These are phyloP conservation scores for Candida andamanensis DNA, from an alignment of 805 yeast genomes.

Conservation along the genomic window DNA sequence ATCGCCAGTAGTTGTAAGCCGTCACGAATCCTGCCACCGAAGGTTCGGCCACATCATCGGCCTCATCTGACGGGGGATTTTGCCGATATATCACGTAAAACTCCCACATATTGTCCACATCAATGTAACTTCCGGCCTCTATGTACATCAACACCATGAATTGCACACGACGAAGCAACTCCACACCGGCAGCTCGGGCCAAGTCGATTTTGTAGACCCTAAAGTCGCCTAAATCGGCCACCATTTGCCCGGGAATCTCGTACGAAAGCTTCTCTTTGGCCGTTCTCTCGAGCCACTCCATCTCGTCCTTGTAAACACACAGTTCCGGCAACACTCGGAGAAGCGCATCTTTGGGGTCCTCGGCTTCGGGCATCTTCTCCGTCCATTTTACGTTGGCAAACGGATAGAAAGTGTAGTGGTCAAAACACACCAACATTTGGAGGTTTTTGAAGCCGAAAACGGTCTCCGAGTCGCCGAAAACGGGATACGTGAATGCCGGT, in stretches of 20 bases:
- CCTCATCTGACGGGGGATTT: slow-evolving; percentile 12
- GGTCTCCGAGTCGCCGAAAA: slow-evolving; percentile 87
- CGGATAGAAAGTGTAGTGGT: slow-evolving; percentile 69
- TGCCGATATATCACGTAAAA: slow-evolving; percentile 48
- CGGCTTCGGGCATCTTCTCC: slow-evolving; percentile 52
- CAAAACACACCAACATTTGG: slow-evolving; percentile 62
- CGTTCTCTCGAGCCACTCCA: slow-evolving; percentile 56
- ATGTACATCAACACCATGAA: slow-evolving; percentile 78
- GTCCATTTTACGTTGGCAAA: slow-evolving; percentile 56
- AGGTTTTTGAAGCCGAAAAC: slow-evolving; percentile 79
- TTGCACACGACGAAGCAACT: slow-evolving; percentile 66
- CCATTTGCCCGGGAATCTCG: slow-evolving; percentile 36
- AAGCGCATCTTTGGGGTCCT: slow-evolving; percentile 54
- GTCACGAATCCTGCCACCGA: slow-evolving; percentile 77
- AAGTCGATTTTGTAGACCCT: slow-evolving; percentile 50
- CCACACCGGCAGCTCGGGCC: slow-evolving; percentile 36
- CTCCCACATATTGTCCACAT: slow-evolving; percentile 78
- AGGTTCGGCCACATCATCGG: too few relatives aligned
- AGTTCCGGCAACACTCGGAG: slow-evolving; percentile 56
- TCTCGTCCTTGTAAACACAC: slow-evolving; percentile 59
- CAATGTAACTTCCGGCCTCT: slow-evolving; percentile 92
- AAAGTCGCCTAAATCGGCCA: slow-evolving; percentile 21
- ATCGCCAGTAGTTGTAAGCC: slow-evolving; percentile 78
- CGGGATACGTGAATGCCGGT: slow-evolving; percentile 86
- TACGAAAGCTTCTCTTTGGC: slow-evolving; percentile 43